phyloP scores from a whole-genome alignment of 192 early-diverging fungal genomes.

The Oehlia diaphana region DNA sequence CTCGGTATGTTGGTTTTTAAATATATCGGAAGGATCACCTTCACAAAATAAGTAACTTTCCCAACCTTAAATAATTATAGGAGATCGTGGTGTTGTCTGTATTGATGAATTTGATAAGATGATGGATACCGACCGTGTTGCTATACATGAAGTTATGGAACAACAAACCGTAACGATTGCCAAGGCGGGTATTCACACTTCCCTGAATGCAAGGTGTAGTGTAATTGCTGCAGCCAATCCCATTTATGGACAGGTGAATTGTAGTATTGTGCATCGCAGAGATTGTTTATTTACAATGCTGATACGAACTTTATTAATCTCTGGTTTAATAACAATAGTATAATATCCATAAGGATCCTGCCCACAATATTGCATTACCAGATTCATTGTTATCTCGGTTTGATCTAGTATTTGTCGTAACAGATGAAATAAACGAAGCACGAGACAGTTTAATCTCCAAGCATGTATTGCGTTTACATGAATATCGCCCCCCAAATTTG shows the following conservation, averaged over 20 bases:
- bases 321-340: conserved; percentile 49
- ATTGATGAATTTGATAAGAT: conserved; percentile 99
- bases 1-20: conserved; percentile 52
- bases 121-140: conserved; percentile 94
- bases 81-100: conserved; percentile 67
- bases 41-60: neutral
- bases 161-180: conserved; percentile 98
- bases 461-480: conserved; percentile 94
- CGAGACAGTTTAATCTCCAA: conserved; percentile 87
- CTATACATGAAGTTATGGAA: conserved; percentile 99
- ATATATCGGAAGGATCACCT: neutral
- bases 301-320: too few relatives aligned
- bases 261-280: neutral
- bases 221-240: conserved; percentile 99
- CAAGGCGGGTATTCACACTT: conserved; percentile 98
- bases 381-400: conserved; percentile 97
- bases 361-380: conserved; percentile 93
- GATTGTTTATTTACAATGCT: neutral
- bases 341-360: conserved; percentile 81
- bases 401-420: conserved; percentile 95
- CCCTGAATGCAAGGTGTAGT: conserved; percentile 93
- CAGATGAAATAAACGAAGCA: conserved; percentile 85
- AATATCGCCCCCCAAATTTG: conserved; percentile 79
- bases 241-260: conserved; percentile 64
- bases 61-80: neutral